These are phyloP conservation scores for Beauveria asiatica DNA, from an alignment of 2,329 filamentous ascomycete species.

Conservation along the genomic window DNA sequence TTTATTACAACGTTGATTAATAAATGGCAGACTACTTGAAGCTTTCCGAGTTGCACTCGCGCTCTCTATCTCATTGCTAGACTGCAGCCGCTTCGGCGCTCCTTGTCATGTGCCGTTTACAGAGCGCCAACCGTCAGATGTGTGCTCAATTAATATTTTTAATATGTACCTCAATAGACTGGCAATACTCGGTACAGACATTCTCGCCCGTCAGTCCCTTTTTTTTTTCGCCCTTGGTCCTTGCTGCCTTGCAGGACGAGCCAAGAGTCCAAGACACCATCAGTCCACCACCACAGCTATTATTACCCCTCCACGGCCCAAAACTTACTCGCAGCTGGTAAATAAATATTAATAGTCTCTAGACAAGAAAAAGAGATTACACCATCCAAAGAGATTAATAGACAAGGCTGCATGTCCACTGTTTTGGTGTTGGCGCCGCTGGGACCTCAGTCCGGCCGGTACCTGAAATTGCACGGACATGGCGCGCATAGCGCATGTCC, in stretches of 20 bases:
- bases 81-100: not conserved
- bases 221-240: not conserved
- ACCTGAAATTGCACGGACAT: constrained; percentile 10
- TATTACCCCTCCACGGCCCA: not conserved
- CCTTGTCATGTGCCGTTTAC: not conserved
- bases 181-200: not conserved
- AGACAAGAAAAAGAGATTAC: constrained; percentile 1
- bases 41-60: not conserved
- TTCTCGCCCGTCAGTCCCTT: not conserved
- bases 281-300: not conserved
- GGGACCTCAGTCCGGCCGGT: constrained; percentile 1
- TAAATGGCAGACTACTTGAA: not conserved
- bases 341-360: not conserved
- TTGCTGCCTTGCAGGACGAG: not conserved
- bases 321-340: no score
- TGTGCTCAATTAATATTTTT: no score
- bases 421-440: constrained; percentile 1
- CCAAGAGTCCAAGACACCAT: not conserved
- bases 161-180: not conserved
- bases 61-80: not conserved
- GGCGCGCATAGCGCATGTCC: not conserved
- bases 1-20: no score
- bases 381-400: not conserved
- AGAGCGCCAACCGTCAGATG: not conserved
- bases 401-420: not conserved